Evolutionary conservation across 495 filamentous ascomycete species (phyloP).

Genomic region (Annulohypoxylon nitens): DNA sequence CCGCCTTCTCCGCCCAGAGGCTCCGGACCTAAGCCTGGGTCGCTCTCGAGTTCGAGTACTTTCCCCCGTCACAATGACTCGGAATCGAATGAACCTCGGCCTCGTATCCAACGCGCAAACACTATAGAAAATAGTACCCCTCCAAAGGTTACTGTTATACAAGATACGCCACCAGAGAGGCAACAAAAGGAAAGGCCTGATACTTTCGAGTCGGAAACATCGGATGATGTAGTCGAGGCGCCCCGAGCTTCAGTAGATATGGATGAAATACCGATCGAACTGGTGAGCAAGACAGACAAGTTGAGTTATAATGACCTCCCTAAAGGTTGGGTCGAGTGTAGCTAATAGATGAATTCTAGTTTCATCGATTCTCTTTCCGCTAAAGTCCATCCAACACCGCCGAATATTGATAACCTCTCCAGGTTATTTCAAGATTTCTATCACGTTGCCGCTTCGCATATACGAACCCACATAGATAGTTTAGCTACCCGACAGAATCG

Average conservation of each 20-base stretch:
- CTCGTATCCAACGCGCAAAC: slow-evolving; percentile 68
- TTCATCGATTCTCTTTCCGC: slow-evolving; percentile 93
- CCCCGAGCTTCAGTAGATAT: slow-evolving; percentile 72
- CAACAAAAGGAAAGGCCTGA: slow-evolving; percentile 49
- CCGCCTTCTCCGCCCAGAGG: slow-evolving; percentile 53
- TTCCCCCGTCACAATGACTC: slow-evolving; percentile 68
- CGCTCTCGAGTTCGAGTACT: slow-evolving; percentile 57
- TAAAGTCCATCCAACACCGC: slow-evolving; percentile 86
- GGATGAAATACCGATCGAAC: slow-evolving; percentile 92
- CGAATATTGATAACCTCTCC: slow-evolving; percentile 85
- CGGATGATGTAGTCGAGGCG: slow-evolving; percentile 67
- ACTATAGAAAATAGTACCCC: slow-evolving; percentile 70
- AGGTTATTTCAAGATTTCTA: slow-evolving; percentile 97
- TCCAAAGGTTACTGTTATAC: slow-evolving; percentile 55
- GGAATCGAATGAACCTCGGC: slow-evolving; percentile 55
- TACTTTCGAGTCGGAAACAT: slow-evolving; percentile 65
- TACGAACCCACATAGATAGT: slow-evolving; percentile 87
- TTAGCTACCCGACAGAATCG: slow-evolving; percentile 81
- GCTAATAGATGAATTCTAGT: slow-evolving; percentile 58
- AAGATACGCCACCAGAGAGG: slow-evolving; percentile 41
- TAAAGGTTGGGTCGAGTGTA: slow-evolving; percentile 12
- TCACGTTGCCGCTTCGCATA: slow-evolving; percentile 80
- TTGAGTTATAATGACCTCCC: slow-evolving; percentile 53
- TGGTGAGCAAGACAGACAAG: slow-evolving; percentile 90
- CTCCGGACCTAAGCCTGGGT: slow-evolving; percentile 44